These are phyloP conservation scores for Boletus sp. DNA, from an alignment of 1,284 basidiomycete species.

Conservation along the genomic window DNA sequence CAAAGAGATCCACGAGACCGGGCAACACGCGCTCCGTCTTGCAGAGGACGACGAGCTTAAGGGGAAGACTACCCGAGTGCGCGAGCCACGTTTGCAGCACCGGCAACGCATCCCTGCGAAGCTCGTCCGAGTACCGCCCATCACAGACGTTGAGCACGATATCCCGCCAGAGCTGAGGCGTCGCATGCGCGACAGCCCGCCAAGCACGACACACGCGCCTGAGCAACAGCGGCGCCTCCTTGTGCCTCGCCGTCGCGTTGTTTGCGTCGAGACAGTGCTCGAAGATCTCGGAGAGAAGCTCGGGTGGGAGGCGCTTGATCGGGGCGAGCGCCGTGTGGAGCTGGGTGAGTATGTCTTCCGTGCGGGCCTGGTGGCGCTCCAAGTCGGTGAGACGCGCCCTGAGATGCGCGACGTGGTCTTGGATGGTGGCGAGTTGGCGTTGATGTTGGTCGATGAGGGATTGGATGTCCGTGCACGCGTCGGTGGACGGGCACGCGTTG, in stretches of 20 bases:
- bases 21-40: constrained; percentile 25
- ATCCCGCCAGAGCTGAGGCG: constrained; percentile 24
- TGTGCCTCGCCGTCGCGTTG: neutral
- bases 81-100: constrained; percentile 22
- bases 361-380: constrained; percentile 11
- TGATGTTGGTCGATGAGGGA: constrained; percentile 20
- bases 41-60: constrained; percentile 20
- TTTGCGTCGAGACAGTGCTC: constrained; percentile 17
- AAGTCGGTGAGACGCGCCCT: constrained; percentile 11
- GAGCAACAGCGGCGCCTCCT: constrained; percentile 21
- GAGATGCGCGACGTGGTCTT: constrained; percentile 11
- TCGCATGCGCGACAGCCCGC: constrained; percentile 19
- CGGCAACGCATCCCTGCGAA: constrained; percentile 22
- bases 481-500: constrained; percentile 16
- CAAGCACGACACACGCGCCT: constrained; percentile 26
- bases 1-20: constrained; percentile 22
- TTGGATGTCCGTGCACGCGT: constrained; percentile 11
- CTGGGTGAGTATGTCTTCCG: constrained; percentile 11
- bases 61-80: constrained; percentile 23
- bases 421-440: constrained; percentile 13
- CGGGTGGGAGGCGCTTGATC: constrained; percentile 27
- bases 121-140: constrained; percentile 20
- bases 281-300: constrained; percentile 28
- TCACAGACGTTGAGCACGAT: constrained; percentile 24
- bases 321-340: constrained; percentile 20